These are phyloP conservation scores for Penicillium decumbens DNA, from an alignment of 2,329 filamentous ascomycete genomes.

Conservation along the genomic window DNA sequence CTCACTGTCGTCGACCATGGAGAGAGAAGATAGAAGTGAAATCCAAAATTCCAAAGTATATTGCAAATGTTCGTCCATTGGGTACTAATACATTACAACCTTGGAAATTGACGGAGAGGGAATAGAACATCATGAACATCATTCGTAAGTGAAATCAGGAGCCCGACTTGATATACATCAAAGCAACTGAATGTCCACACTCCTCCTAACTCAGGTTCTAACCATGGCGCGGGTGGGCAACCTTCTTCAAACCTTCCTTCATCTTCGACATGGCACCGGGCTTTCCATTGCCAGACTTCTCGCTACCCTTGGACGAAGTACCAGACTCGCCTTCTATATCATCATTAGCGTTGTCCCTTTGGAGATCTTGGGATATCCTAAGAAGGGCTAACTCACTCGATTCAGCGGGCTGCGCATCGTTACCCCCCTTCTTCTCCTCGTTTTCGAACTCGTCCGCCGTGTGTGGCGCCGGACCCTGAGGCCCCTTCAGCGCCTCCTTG, in stretches of 20 bases:
- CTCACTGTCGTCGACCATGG: no score
- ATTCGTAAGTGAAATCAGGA: background rate
- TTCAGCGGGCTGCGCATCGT: background rate
- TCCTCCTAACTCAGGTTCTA: background rate
- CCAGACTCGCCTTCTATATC: background rate
- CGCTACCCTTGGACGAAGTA: conserved; percentile 5
- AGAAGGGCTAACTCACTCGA: conserved; percentile 1
- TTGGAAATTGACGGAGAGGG: background rate
- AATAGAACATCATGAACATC: background rate
- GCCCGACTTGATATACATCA: background rate
- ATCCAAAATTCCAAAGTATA: background rate
- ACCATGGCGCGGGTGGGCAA: conserved; percentile 12
- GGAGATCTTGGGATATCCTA: background rate
- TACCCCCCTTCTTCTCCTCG: conserved; percentile 15
- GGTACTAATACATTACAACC: conserved; percentile 10
- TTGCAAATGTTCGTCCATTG: background rate
- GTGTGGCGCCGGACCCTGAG: conserved; percentile 22
- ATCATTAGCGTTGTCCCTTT: background rate
- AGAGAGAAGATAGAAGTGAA: no score
- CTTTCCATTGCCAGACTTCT: conserved; percentile 12
- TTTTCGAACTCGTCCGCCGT: conserved; percentile 30
- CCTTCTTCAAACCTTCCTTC: conserved; percentile 22
- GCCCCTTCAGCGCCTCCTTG: conserved; percentile 30
- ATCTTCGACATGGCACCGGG: conserved; percentile 18
- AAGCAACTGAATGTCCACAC: background rate